Percentiles rank a stretch among this genome's conserved stretches.
phyloP scores from a whole-genome alignment of 768 basidiomycete species.

The Psilocybe sp. region DNA sequence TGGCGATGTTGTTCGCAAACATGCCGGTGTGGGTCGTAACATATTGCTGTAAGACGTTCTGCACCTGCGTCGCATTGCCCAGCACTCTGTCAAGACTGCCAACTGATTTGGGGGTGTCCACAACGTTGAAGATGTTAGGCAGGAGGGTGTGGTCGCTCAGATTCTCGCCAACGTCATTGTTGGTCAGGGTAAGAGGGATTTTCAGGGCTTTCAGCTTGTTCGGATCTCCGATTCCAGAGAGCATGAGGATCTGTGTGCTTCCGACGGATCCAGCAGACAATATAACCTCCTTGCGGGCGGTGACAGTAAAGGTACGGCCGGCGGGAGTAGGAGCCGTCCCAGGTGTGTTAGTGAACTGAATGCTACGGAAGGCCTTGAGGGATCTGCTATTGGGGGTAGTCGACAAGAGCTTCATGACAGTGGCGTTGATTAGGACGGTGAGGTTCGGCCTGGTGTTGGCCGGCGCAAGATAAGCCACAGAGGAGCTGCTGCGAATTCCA shows the following conservation, averaged over 20 bases:
- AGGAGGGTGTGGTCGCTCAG: slow-evolving; percentile 17
- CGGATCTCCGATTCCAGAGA: slow-evolving; percentile 20
- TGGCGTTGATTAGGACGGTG: slow-evolving; percentile 31
- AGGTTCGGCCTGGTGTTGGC: slow-evolving; percentile 31
- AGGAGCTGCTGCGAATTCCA: slow-evolving; percentile 32
- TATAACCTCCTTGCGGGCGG: slow-evolving; percentile 19
- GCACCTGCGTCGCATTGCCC: neutral
- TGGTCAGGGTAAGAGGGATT: slow-evolving; percentile 13
- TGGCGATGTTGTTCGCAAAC: slow-evolving; percentile 29
- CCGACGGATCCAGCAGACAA: slow-evolving; percentile 18
- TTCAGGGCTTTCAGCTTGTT: slow-evolving; percentile 10
- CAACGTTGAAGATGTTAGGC: slow-evolving; percentile 12
- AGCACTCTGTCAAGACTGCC: slow-evolving; percentile 7
- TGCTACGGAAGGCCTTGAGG: slow-evolving; percentile 17
- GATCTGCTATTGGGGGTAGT: slow-evolving; percentile 8
- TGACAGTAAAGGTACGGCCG: slow-evolving; percentile 10
- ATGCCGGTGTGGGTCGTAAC: slow-evolving; percentile 24
- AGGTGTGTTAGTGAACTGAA: slow-evolving; percentile 13
- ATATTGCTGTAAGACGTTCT: slow-evolving; percentile 25
- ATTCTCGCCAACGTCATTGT: slow-evolving; percentile 20
- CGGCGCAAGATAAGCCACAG: slow-evolving; percentile 30
- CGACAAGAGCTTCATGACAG: slow-evolving; percentile 24
- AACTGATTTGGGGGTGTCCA: neutral
- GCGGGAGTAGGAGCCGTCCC: neutral
- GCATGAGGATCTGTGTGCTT: slow-evolving; percentile 18